Conservation (phyloP, 768 basidiomycete genomes). For the Astraeus odoratus region DNA sequence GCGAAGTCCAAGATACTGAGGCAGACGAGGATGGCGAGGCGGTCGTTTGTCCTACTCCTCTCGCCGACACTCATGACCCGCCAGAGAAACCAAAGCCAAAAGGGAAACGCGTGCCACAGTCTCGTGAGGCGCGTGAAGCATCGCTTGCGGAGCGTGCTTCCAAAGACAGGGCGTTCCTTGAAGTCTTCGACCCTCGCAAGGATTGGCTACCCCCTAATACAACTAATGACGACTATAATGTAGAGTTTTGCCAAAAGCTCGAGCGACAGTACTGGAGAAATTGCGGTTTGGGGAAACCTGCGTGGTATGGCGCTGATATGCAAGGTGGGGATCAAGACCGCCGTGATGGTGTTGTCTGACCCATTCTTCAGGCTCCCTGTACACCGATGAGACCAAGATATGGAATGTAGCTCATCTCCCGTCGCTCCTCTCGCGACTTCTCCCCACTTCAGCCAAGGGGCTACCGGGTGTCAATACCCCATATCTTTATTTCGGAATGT, state of each 20-base stretch:
- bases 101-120: constrained; percentile 35
- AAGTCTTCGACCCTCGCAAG: constrained; percentile 60
- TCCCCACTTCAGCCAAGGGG: constrained; percentile 58
- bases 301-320: constrained; percentile 98
- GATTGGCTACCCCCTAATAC: constrained; percentile 82
- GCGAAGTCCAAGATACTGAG: constrained; percentile 9
- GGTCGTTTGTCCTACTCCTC: neutral
- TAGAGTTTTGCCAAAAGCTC: constrained; percentile 79
- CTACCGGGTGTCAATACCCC: constrained; percentile 96
- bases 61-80: constrained; percentile 20
- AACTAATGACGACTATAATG: constrained; percentile 69
- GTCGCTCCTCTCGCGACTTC: constrained; percentile 75
- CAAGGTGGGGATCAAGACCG: constrained; percentile 49
- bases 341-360: neutral
- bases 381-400: constrained; percentile 64
- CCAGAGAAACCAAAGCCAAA: constrained; percentile 33
- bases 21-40: constrained; percentile 13
- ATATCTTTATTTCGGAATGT: constrained; percentile 99
- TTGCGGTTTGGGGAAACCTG: constrained; percentile 79
- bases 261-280: constrained; percentile 93
- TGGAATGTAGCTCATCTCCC: constrained; percentile 97
- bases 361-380: constrained; percentile 47
- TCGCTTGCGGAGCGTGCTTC: constrained; percentile 40
- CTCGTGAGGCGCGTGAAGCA: constrained; percentile 39
- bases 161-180: constrained; percentile 50